Evolutionary conservation across 495 filamentous ascomycete species (phyloP).

Genomic region (Neurospora sp.): DNA sequence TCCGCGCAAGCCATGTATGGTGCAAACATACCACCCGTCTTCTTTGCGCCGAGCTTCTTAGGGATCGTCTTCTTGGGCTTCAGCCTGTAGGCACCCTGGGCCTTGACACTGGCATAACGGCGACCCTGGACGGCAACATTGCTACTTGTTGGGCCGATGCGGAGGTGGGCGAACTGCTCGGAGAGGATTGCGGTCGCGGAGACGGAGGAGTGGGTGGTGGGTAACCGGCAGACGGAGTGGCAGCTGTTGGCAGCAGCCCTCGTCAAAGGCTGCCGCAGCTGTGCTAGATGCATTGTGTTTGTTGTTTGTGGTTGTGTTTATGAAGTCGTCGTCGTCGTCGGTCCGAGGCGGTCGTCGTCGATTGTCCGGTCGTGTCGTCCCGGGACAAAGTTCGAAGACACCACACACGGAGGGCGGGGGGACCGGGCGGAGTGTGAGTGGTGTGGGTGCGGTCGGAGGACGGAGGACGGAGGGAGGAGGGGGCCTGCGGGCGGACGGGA

Average conservation of each 20-base stretch:
- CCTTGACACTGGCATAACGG: slow-evolving; percentile 73
- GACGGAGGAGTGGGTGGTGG: slow-evolving; percentile 12
- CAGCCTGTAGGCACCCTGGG: slow-evolving; percentile 77
- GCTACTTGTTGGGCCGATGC: slow-evolving; percentile 6
- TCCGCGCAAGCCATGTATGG: neutral
- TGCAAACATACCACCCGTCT: slow-evolving; percentile 56
- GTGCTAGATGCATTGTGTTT: slow-evolving; percentile 38
- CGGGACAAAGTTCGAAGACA: neutral
- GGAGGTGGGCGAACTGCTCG: slow-evolving; percentile 17
- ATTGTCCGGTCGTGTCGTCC: neutral
- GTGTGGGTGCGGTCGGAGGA: neutral
- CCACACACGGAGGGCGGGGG: neutral
- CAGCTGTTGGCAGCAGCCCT: slow-evolving; percentile 33
- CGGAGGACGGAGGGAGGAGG: neutral
- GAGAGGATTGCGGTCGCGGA: slow-evolving; percentile 8
- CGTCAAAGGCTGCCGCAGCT: slow-evolving; percentile 42
- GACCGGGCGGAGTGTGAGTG: neutral
- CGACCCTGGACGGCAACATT: slow-evolving; percentile 33
- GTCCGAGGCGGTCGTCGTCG: neutral
- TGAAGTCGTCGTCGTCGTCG: neutral
- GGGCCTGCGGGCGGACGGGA: neutral
- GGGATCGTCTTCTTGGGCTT: slow-evolving; percentile 76
- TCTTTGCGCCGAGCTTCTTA: slow-evolving; percentile 92
- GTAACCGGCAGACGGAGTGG: slow-evolving; percentile 6
- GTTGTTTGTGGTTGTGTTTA: neutral